Percentiles rank a stretch among this genome's conserved stretches.
These are phyloP conservation scores for Dendrostoma leiphaemia DNA, from an alignment of 2,329 filamentous ascomycete species.

Conservation along the genomic window DNA sequence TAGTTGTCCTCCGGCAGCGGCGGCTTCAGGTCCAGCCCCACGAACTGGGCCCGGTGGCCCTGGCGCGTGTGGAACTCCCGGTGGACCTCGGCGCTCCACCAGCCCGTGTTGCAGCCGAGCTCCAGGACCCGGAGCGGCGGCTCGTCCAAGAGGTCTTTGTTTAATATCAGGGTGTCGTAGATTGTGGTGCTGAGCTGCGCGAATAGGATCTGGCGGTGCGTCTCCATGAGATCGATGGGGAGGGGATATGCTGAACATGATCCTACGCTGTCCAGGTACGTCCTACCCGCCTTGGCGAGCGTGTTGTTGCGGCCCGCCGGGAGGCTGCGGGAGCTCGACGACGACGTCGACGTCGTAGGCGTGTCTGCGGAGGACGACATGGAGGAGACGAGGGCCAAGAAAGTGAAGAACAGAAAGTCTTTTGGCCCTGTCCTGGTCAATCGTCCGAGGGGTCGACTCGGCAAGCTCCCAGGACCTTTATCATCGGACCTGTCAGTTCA, in stretches of 20 bases:
- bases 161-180: constrained; percentile 44
- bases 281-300: neutral
- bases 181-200: constrained; percentile 56
- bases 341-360: neutral
- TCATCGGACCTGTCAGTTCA: too few species aligned
- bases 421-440: too few species aligned
- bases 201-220: constrained; percentile 61
- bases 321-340: neutral
- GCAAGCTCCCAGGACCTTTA: too few species aligned
- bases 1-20: neutral
- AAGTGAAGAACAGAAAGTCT: too few species aligned
- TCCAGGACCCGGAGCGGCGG: constrained; percentile 58
- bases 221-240: constrained; percentile 61
- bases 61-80: constrained; percentile 23
- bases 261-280: neutral
- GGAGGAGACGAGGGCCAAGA: neutral
- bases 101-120: constrained; percentile 59
- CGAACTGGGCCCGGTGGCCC: constrained; percentile 24
- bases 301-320: neutral
- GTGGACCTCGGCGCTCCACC: constrained; percentile 51
- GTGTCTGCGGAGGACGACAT: neutral
- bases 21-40: constrained; percentile 26
- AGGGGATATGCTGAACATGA: constrained; percentile 53
- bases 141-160: constrained; percentile 27
- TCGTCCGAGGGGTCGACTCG: too few species aligned